Evolutionary conservation across 192 early-diverging fungal species (phyloP).

Genomic region (Chytriomyces confervae): DNA sequence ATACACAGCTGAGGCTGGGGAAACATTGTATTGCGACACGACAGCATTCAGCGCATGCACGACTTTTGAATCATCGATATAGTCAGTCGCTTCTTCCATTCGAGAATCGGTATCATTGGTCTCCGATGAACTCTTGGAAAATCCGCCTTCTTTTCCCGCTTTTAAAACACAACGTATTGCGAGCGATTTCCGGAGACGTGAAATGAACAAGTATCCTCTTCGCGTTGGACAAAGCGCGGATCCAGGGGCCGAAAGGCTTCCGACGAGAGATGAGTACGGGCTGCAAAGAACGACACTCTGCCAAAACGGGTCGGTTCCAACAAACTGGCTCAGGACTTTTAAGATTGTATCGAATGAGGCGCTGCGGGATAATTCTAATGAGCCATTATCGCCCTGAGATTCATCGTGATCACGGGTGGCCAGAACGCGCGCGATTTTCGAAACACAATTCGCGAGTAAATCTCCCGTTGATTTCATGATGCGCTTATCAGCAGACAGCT

Average conservation of each 20-base stretch:
- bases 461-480: constrained; percentile 3
- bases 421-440: constrained; percentile 26
- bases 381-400: not conserved
- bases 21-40: constrained; percentile 14
- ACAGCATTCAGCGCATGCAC: not conserved
- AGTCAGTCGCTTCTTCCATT: not conserved
- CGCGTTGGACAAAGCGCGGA: constrained; percentile 9
- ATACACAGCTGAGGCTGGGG: constrained; percentile 10
- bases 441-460: constrained; percentile 14
- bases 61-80: not conserved
- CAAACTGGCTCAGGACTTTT: not conserved
- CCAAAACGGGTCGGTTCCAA: constrained; percentile 20
- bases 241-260: constrained; percentile 2
- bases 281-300: constrained; percentile 15
- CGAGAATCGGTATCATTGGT: constrained; percentile 1
- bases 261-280: constrained; percentile 13
- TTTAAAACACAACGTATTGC: constrained; percentile 11
- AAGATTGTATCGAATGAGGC: constrained; percentile 2
- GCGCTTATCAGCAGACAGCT: constrained; percentile 21
- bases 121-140: not conserved
- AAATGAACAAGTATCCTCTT: not conserved
- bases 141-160: constrained; percentile 9
- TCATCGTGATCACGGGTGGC: not conserved
- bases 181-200: constrained; percentile 1
- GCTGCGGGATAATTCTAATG: not conserved